Conservation (phyloP, 192 early-diverging fungal species). For the Backusella tarrabulga region DNA sequence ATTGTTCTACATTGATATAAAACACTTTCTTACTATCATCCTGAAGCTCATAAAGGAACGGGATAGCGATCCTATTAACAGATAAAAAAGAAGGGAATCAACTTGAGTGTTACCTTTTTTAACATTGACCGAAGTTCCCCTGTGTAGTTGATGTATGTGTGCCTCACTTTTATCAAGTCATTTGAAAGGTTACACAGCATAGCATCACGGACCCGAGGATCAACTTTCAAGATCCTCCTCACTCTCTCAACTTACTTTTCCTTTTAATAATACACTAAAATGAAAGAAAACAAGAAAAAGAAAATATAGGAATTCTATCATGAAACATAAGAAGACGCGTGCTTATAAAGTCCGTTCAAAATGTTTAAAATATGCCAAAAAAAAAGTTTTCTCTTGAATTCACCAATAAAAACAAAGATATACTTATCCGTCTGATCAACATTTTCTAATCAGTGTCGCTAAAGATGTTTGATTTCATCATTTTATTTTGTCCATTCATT, state of each 20-base stretch:
- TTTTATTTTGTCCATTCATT: too few relatives aligned
- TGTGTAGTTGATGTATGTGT: background rate
- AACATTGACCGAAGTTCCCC: background rate
- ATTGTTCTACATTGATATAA: background rate
- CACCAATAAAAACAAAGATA: background rate
- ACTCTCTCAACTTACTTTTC: background rate
- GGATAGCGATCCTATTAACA: background rate
- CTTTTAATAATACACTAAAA: background rate
- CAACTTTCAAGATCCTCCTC: background rate
- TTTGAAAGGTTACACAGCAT: background rate
- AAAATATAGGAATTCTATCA: background rate
- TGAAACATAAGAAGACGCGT: background rate
- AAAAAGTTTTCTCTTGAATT: background rate
- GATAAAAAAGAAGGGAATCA: background rate
- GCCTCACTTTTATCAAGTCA: background rate
- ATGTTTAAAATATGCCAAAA: background rate
- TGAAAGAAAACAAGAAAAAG: background rate
- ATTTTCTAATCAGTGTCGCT: too few relatives aligned
- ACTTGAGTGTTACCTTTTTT: background rate
- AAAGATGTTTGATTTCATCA: background rate
- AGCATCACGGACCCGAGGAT: background rate
- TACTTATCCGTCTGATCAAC: background rate
- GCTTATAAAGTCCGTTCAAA: background rate
- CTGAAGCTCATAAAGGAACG: background rate
- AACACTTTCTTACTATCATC: too few relatives aligned